These are phyloP conservation scores for Rhytidhysteron rufulum DNA, from an alignment of 2,329 filamentous ascomycete species.

Conservation along the genomic window DNA sequence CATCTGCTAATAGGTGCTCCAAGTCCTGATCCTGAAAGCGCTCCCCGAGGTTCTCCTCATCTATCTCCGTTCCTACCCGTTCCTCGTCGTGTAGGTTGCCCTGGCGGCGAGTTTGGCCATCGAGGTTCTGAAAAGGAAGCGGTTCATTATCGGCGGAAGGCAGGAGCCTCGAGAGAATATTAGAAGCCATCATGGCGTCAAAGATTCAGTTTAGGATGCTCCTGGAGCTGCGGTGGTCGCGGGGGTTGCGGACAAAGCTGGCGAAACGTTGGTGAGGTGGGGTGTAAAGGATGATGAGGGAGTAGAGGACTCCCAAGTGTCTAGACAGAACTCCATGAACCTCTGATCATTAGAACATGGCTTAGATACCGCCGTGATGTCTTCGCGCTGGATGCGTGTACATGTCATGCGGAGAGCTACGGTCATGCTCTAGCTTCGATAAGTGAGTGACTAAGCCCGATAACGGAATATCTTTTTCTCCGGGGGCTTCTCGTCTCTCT, in stretches of 20 bases:
- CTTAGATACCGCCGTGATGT: conserved; percentile 16
- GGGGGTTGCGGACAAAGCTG: conserved; percentile 14
- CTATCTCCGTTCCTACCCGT: conserved; percentile 45
- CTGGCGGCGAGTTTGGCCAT: conserved; percentile 16
- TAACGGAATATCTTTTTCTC: neutral
- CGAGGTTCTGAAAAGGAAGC: conserved; percentile 40
- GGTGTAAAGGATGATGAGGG: conserved; percentile 12
- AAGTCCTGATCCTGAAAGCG: conserved; percentile 56
- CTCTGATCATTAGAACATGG: conserved; percentile 13
- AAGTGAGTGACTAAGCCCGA: neutral
- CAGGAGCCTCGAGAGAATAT: conserved; percentile 51
- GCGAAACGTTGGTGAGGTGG: conserved; percentile 10
- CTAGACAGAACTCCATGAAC: conserved; percentile 19
- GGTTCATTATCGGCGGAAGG: conserved; percentile 46
- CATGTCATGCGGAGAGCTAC: conserved; percentile 14
- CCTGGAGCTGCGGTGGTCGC: conserved; percentile 19
- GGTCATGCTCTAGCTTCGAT: neutral
- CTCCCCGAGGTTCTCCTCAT: conserved; percentile 48
- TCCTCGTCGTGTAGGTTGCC: conserved; percentile 32
- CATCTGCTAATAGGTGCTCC: conserved; percentile 53
- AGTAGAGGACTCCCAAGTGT: conserved; percentile 14
- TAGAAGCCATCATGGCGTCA: conserved; percentile 48
- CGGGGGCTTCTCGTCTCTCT: neutral
- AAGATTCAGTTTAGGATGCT: neutral
- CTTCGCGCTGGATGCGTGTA: conserved; percentile 11